A percentile compares a stretch with the other conserved stretches of the same genome.
phyloP scores from a whole-genome alignment of 148 eudicot genomes.

The Diospyros kaki region DNA sequence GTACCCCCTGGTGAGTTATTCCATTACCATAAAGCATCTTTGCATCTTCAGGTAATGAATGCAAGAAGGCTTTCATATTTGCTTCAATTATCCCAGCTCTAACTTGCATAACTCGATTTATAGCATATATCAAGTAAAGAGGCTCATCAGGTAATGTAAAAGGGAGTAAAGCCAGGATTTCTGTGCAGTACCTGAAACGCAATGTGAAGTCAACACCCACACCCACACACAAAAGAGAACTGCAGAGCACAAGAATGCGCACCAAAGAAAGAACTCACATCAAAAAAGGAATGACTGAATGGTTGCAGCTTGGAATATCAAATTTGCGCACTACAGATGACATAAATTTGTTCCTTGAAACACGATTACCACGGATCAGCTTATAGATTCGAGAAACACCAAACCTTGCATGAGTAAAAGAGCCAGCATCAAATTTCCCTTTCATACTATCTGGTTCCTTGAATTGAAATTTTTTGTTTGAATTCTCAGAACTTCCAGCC shows the following conservation, averaged over 20 bases:
- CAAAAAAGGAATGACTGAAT: slow-evolving; percentile 59
- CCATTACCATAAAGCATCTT: slow-evolving; percentile 43
- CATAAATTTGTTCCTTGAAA: slow-evolving; percentile 90
- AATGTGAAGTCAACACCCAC: slow-evolving; percentile 6
- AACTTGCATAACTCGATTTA: slow-evolving; percentile 93
- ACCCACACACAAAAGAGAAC: background rate
- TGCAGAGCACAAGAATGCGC: background rate
- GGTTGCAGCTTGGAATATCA: slow-evolving; percentile 70
- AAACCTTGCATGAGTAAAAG: slow-evolving; percentile 58
- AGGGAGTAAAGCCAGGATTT: slow-evolving; percentile 88
- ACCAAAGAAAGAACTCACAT: slow-evolving; percentile 42
- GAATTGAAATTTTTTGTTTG: slow-evolving; percentile 32
- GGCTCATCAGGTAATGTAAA: slow-evolving; percentile 91
- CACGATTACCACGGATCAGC: slow-evolving; percentile 87
- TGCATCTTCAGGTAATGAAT: slow-evolving; percentile 43
- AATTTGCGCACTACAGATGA: slow-evolving; percentile 87
- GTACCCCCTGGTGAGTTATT: slow-evolving; percentile 26
- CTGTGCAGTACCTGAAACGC: slow-evolving; percentile 76
- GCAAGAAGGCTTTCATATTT: slow-evolving; percentile 63
- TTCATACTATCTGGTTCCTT: slow-evolving; percentile 44
- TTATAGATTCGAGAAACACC: slow-evolving; percentile 97
- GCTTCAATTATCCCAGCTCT: slow-evolving; percentile 88
- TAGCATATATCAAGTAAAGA: slow-evolving; percentile 73
- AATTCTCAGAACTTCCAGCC: slow-evolving; percentile 31
- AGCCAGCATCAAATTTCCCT: slow-evolving; percentile 52